Conservation (phyloP, 352 stramenopile species). For the Phytophthora pluvialis region DNA sequence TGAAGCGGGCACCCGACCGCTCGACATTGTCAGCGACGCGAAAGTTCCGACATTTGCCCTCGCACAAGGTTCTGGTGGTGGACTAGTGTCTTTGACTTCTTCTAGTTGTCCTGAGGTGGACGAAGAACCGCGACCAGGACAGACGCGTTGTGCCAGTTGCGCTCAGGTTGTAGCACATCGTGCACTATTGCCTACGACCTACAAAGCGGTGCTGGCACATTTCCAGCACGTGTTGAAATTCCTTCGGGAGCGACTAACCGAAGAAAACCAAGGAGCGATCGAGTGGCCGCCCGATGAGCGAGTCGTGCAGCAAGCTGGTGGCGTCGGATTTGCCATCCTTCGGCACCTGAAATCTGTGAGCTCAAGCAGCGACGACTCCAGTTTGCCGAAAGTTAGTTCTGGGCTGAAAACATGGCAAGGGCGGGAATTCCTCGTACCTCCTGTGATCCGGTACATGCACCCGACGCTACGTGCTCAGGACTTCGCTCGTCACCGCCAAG, state of each 20-base stretch:
- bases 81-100: slow-evolving; percentile 26
- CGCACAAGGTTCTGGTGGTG: slow-evolving; percentile 29
- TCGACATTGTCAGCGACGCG: slow-evolving; percentile 74
- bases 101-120: slow-evolving; percentile 9
- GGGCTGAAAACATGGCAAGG: slow-evolving; percentile 23
- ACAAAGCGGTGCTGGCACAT: slow-evolving; percentile 95
- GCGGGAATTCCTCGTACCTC: slow-evolving; percentile 86
- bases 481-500: slow-evolving; percentile 89
- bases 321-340: slow-evolving; percentile 93
- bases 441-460: slow-evolving; percentile 93
- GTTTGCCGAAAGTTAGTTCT: slow-evolving; percentile 10
- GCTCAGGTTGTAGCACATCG: slow-evolving; percentile 64
- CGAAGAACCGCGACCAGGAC: slow-evolving; percentile 32
- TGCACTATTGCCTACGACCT: slow-evolving; percentile 87
- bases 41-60: slow-evolving; percentile 68
- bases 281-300: slow-evolving; percentile 91
- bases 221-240: slow-evolving; percentile 91
- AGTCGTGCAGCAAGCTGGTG: slow-evolving; percentile 90
- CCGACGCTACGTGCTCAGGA: slow-evolving; percentile 83
- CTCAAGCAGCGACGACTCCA: slow-evolving; percentile 17
- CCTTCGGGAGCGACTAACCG: slow-evolving; percentile 51
- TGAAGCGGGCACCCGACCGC: slow-evolving; percentile 41
- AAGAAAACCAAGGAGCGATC: slow-evolving; percentile 57
- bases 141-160: slow-evolving; percentile 88
- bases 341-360: slow-evolving; percentile 24